Conservation (phyloP, 2,329 filamentous ascomycete genomes). For the Fragosphaeria purpurea region DNA sequence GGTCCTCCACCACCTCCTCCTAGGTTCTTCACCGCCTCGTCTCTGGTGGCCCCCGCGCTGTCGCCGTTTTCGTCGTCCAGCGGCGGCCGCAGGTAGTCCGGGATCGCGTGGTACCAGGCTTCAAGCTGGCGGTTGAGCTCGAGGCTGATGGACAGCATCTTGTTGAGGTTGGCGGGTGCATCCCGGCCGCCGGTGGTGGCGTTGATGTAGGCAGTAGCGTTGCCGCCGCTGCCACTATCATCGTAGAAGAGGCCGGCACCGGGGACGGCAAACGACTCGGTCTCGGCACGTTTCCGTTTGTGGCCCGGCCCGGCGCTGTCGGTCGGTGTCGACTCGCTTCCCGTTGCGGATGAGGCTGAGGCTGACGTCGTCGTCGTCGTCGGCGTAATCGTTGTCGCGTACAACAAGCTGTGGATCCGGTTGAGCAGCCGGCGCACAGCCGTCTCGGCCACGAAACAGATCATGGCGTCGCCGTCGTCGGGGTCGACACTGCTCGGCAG, state of each 20-base stretch:
- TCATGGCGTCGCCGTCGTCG: constrained; percentile 24
- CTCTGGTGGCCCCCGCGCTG: neutral
- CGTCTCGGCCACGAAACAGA: constrained; percentile 32
- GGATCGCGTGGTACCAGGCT: constrained; percentile 28
- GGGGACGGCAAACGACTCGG: too few species aligned
- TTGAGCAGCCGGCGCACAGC: constrained; percentile 31
- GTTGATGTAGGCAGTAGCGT: too few species aligned
- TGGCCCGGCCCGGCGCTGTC: neutral
- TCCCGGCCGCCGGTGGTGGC: too few species aligned
- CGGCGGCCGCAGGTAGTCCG: constrained; percentile 34
- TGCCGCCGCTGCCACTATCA: constrained; percentile 10
- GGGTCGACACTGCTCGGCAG: constrained; percentile 23
- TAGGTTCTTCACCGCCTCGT: constrained; percentile 23
- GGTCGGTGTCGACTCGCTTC: neutral
- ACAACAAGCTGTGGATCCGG: constrained; percentile 31
- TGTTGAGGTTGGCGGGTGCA: constrained; percentile 8
- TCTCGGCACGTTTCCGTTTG: too few species aligned
- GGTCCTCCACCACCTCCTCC: too few species aligned
- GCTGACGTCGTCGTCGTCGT: neutral
- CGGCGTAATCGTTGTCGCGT: constrained; percentile 21
- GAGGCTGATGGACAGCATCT: constrained; percentile 22
- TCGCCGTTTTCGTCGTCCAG: constrained; percentile 44
- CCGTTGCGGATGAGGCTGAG: constrained; percentile 2
- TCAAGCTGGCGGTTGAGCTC: constrained; percentile 30
- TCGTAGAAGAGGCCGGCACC: neutral